Base-by-base conservation (phyloP, 2,329 filamentous ascomycete species). In the Rhynchosporium agropyri region DNA sequence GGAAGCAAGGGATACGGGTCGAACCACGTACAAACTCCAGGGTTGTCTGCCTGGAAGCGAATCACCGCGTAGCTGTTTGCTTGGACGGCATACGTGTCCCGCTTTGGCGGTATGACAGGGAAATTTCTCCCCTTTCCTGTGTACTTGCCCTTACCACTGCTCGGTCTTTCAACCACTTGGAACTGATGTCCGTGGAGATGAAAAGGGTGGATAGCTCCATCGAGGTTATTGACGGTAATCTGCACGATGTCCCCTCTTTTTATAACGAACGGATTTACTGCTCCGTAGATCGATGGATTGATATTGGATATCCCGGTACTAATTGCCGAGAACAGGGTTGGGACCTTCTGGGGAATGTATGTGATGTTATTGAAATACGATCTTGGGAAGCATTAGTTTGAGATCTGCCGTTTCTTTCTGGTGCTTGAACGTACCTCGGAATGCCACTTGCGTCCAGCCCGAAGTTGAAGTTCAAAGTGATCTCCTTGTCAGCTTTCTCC, bases 261-360 rank as follows among this genome's bases (percentile, higher is more conserved):
- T 4, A 94, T 80, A 2, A 95, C 81, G 69, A 90, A 82, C 0
- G 85, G 77, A 70, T 89, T 87, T 74, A 83, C 83, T 42, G 80
- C 73, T 31, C 89, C 89, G 70, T 91, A 91, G 9, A 91, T 77
- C 1, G 72, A 66, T 0, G 85, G 79, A 63, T 90, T 79, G 28
- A 76, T 75, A 29, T 79, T 74, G 2, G 75, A 63, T 1, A 74
- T 69, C 15, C 84, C 85, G 0, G 62, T 56, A 1, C 85, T 86
- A 3, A 96, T 79, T 0, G 83, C 90, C 0, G 89, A 91, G 79
- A 92, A 96, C 0, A 96, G 80, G 0, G 89, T 87, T 0, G 92
- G 92, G 0, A 96, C 91, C 73, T 91, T 90, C 55, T 90, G 91
- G 0, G 77, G 61, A 3, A 84, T 83, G 74, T 93, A 96, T 36